Evolutionary conservation across 1,139 yeast genomes (phyloP).

Genomic region (Lodderomyces oxycetoniae): DNA sequence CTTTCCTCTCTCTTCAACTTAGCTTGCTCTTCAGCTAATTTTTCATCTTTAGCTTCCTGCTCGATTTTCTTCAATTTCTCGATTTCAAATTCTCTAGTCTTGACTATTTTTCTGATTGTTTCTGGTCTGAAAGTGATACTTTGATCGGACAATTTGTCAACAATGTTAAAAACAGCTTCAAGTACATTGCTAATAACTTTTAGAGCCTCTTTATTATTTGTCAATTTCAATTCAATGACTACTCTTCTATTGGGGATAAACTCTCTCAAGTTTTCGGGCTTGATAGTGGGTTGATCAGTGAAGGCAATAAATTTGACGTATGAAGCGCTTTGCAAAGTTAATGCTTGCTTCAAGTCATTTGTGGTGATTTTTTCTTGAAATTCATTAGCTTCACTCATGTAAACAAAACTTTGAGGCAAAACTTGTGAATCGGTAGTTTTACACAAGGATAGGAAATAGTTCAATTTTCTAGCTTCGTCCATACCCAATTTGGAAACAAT

Average conservation of each 20-base stretch:
- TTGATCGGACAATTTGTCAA: conserved; percentile 49
- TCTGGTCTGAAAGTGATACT: conserved; percentile 56
- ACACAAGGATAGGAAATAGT: conserved; percentile 81
- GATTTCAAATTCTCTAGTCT: conserved; percentile 67
- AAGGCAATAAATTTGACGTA: conserved; percentile 65
- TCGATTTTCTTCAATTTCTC: conserved; percentile 53
- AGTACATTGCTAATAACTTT: conserved; percentile 46
- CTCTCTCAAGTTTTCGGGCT: conserved; percentile 54
- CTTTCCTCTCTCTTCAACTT: conserved; percentile 63
- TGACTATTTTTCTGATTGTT: conserved; percentile 67
- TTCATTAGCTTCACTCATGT: conserved; percentile 86
- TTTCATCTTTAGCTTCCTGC: conserved; percentile 64
- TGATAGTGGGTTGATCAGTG: conserved; percentile 74
- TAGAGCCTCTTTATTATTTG: conserved; percentile 42
- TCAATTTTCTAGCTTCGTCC: conserved; percentile 69
- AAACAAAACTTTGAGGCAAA: conserved; percentile 72
- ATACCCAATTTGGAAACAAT: conserved; percentile 81
- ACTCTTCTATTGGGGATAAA: conserved; percentile 53
- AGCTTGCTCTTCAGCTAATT: conserved; percentile 61
- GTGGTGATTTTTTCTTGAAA: conserved; percentile 62
- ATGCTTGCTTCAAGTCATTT: conserved; percentile 44
- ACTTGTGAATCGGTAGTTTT: conserved; percentile 67
- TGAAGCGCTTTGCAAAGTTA: conserved; percentile 49
- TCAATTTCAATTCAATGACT: conserved; percentile 46
- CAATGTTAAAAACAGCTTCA: conserved; percentile 46